Evolutionary conservation across 495 filamentous ascomycete genomes (phyloP).

Genomic region (Talaromyces borbonicus): DNA sequence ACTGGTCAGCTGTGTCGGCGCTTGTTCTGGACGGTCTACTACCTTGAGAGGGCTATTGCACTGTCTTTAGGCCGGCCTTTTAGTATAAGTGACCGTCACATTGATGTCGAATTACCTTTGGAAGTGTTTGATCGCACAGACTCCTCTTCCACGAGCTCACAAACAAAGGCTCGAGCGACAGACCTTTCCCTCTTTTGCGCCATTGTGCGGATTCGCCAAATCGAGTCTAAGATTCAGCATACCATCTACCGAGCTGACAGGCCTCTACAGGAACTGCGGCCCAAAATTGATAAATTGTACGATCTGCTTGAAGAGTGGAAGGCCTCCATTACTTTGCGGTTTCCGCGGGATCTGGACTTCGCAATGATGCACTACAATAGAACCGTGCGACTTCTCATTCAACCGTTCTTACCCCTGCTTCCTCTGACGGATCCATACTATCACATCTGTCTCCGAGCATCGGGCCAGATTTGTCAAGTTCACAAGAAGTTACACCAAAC

Average conservation of each 20-base stretch:
- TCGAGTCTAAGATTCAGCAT: constrained; percentile 45
- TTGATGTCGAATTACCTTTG: constrained; percentile 39
- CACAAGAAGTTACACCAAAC: constrained; percentile 44
- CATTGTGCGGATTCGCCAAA: constrained; percentile 38
- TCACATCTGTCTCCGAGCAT: constrained; percentile 39
- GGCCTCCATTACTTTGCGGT: constrained; percentile 28
- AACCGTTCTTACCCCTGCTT: constrained; percentile 41
- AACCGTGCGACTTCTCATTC: constrained; percentile 40
- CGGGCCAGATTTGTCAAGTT: constrained; percentile 43
- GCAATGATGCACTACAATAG: constrained; percentile 43
- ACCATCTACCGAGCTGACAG: constrained; percentile 46
- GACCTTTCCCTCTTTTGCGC: constrained; percentile 40
- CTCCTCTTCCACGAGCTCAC: constrained; percentile 31
- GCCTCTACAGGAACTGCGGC: constrained; percentile 32
- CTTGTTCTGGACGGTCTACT: constrained; percentile 47
- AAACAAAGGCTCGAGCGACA: constrained; percentile 29
- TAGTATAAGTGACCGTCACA: constrained; percentile 43
- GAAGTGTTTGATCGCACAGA: constrained; percentile 38
- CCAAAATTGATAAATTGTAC: constrained; percentile 40
- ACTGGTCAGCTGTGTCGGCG: constrained; percentile 38
- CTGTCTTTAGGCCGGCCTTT: constrained; percentile 43
- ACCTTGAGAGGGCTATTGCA: constrained; percentile 39
- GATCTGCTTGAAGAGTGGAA: constrained; percentile 45
- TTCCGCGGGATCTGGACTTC: constrained; percentile 36
- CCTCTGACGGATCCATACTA: constrained; percentile 40